Percentiles rank a stretch among this genome's conserved stretches.
Conservation (phyloP, 1,284 basidiomycete genomes). For the Abortiporus biennis region DNA sequence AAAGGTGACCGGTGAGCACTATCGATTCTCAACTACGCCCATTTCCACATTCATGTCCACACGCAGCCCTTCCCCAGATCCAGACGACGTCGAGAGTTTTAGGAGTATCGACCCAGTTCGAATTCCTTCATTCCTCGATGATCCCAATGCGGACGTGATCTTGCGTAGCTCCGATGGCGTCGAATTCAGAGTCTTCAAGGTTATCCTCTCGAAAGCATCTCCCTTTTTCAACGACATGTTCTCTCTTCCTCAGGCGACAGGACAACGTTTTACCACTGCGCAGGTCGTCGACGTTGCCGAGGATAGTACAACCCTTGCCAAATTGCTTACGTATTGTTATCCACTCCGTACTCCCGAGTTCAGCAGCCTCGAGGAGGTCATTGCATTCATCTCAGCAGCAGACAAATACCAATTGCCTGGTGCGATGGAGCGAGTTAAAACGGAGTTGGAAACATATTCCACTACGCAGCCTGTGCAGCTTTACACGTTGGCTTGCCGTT, state of each 20-base stretch:
- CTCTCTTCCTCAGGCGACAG: constrained; percentile 6
- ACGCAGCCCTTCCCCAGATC: too few relatives aligned
- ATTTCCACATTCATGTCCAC: too few relatives aligned
- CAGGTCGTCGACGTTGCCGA: constrained; percentile 1
- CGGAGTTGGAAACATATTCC: too few relatives aligned
- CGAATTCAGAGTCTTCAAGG: constrained; percentile 13
- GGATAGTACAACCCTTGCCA: not conserved
- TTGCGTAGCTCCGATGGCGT: constrained; percentile 14
- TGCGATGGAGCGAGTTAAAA: too few relatives aligned
- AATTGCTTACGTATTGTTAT: constrained; percentile 4
- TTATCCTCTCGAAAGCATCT: constrained; percentile 15
- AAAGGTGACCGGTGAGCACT: too few relatives aligned
- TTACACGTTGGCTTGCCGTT: too few relatives aligned
- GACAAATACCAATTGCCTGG: constrained; percentile 8
- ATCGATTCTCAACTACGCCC: too few relatives aligned
- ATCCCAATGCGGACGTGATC: constrained; percentile 16
- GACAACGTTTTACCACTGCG: not conserved
- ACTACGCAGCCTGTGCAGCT: too few relatives aligned
- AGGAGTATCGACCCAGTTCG: too few relatives aligned
- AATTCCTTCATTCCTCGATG: too few relatives aligned
- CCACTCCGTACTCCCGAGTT: constrained; percentile 5
- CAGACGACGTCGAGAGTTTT: too few relatives aligned
- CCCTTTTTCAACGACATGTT: constrained; percentile 16
- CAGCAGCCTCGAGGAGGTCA: not conserved
- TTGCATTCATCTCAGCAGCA: constrained; percentile 6